Evolutionary conservation across 495 filamentous ascomycete genomes (phyloP), one percentile per base, ranked within the genome.

Genomic region (Tuber indicum): DNA sequence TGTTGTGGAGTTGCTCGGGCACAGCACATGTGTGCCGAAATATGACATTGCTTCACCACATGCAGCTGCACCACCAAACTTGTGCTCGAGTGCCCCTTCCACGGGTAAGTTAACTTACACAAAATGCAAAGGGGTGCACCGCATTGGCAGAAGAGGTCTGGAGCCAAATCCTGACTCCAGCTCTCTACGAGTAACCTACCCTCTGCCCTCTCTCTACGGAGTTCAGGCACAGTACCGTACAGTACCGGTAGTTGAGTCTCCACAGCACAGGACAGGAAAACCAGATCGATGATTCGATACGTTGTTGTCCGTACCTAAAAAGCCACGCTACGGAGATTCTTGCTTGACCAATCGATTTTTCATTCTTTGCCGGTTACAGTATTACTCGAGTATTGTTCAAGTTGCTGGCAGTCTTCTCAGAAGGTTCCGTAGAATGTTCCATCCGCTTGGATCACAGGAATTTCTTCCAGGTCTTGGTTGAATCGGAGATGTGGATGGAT

Each of bases 11-110:
- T 66, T 66, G 58, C 58, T 66, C 58, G 58, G 58, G 16, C 58
- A 32, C 58, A 66, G n/a, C 58, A 66, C 58, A 62, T 62, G 58
- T 66, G 58, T 66, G 58, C 58, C 58, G n/a, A 66, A 66, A 66
- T 66, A 66, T 66, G 58, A 66, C 32, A 32, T 66, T 66, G 4
- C 58, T 66, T 66, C 58, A 66, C 58, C 26, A 66, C 58, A 66
- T 66, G 58, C 58, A 66, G 58, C 58, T 62, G 52, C 52, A 62
- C 52, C 52, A 62, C 52, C n/a, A 10, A 26, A 26, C 52, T 4
- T 26, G 52, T 62, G 10, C 52, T 66, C n/a, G 58, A 66, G 26
- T 66, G 58, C 58, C 58, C 58, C 26, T 66, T 32, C 58, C n/a
- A 66, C 58, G n/a, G 52, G n/a, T 32, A 43, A 43, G 42, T 43